Conservation (phyloP, 192 early-diverging fungal genomes). For the Nowakowskiella sp. region DNA sequence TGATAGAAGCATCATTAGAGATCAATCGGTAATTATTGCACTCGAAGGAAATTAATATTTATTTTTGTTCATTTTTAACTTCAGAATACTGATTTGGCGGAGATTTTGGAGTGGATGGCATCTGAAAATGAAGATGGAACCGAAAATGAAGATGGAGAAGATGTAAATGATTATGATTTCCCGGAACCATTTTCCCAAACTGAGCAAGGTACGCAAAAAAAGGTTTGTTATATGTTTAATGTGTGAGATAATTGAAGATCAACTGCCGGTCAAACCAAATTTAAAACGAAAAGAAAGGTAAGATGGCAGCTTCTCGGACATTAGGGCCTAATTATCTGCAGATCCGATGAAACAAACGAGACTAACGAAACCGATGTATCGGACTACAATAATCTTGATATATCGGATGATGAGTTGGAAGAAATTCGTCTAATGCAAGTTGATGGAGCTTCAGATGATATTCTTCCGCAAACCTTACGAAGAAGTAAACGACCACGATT, state of each 20-base stretch:
- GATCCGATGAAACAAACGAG: no score
- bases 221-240: background rate
- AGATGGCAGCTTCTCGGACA: no score
- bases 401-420: no score
- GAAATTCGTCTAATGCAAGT: no score
- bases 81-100: constrained; percentile 1
- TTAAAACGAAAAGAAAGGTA: background rate
- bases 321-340: background rate
- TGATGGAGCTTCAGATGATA: no score
- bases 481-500: no score
- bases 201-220: background rate
- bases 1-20: background rate
- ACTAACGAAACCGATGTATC: no score
- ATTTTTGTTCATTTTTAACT: constrained; percentile 12
- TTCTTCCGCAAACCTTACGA: no score
- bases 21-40: background rate
- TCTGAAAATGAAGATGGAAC: constrained; percentile 13
- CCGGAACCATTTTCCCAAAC: background rate
- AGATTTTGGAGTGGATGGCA: background rate
- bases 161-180: constrained; percentile 14
- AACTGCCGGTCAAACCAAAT: background rate
- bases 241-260: background rate
- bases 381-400: no score
- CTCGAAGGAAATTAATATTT: background rate
- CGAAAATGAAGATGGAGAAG: constrained; percentile 20